These are phyloP conservation scores for Hericium coralloides DNA, from an alignment of 768 basidiomycete genomes.

Conservation along the genomic window DNA sequence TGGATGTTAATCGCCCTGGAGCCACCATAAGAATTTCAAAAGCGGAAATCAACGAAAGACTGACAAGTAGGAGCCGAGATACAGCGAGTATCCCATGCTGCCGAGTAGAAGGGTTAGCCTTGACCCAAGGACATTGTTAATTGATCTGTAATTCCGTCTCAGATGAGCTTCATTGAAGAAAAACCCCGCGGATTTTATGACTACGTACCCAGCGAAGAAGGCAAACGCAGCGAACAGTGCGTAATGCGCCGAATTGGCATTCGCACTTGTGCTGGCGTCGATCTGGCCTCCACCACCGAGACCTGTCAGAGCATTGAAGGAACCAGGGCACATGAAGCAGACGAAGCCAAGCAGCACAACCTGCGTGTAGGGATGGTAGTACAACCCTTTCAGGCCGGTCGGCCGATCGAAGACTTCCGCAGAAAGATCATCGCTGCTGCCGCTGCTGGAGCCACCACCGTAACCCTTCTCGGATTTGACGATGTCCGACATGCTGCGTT, in stretches of 20 bases:
- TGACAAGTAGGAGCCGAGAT: constrained; percentile 66
- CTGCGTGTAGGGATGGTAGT: constrained; percentile 51
- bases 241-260: constrained; percentile 64
- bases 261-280: constrained; percentile 54
- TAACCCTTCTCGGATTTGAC: constrained; percentile 1
- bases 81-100: constrained; percentile 66
- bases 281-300: constrained; percentile 75
- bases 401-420: constrained; percentile 34
- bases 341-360: constrained; percentile 60
- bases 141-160: constrained; percentile 35
- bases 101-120: constrained; percentile 67
- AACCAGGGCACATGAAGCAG: constrained; percentile 50
- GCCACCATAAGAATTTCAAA: background rate
- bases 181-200: background rate
- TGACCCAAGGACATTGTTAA: constrained; percentile 78
- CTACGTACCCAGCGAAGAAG: constrained; percentile 62
- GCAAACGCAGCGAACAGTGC: constrained; percentile 50
- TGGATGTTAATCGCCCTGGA: constrained; percentile 64
- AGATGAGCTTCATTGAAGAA: background rate
- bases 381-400: constrained; percentile 43
- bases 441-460: background rate
- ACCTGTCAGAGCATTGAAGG: constrained; percentile 75
- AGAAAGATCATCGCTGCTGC: background rate
- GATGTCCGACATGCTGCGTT: constrained; percentile 2
- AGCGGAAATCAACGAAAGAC: constrained; percentile 15